Evolutionary conservation across 2,329 filamentous ascomycete genomes (phyloP).

Genomic region (Aschersonia sp.): DNA sequence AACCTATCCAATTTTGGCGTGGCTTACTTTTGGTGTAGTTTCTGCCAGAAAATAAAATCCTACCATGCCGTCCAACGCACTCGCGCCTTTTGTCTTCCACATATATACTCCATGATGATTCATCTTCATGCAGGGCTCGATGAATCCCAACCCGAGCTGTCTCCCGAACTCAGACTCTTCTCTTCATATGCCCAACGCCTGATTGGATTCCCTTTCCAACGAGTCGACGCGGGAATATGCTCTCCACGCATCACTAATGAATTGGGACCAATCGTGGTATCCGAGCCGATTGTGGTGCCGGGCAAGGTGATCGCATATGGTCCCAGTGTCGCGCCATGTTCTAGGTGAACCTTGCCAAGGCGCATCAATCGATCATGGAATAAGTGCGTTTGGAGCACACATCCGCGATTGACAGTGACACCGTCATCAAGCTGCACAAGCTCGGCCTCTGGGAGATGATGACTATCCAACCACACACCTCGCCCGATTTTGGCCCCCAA

Average conservation of each 20-base stretch:
- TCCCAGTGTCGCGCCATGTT: slow-evolving; percentile 7
- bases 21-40: too few species aligned
- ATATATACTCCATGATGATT: too few species aligned
- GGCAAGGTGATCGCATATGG: slow-evolving; percentile 8
- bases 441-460: slow-evolving; percentile 9
- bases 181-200: slow-evolving; percentile 6
- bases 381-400: slow-evolving; percentile 9
- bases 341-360: slow-evolving; percentile 7
- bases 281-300: slow-evolving; percentile 7
- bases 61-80: too few species aligned
- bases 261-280: slow-evolving; percentile 7
- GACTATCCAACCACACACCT: slow-evolving; percentile 10
- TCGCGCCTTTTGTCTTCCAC: too few species aligned
- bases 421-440: slow-evolving; percentile 7
- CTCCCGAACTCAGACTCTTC: not conserved
- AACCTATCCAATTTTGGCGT: too few species aligned
- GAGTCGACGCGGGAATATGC: slow-evolving; percentile 7
- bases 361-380: slow-evolving; percentile 11
- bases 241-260: slow-evolving; percentile 10
- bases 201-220: slow-evolving; percentile 9
- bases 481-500: slow-evolving; percentile 8
- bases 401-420: slow-evolving; percentile 8
- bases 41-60: too few species aligned
- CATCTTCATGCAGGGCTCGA: not conserved
- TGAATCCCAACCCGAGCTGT: slow-evolving; percentile 3